Base-by-base conservation (phyloP, 2,329 filamentous ascomycete genomes). In the Aspergillus arachidicola region DNA sequence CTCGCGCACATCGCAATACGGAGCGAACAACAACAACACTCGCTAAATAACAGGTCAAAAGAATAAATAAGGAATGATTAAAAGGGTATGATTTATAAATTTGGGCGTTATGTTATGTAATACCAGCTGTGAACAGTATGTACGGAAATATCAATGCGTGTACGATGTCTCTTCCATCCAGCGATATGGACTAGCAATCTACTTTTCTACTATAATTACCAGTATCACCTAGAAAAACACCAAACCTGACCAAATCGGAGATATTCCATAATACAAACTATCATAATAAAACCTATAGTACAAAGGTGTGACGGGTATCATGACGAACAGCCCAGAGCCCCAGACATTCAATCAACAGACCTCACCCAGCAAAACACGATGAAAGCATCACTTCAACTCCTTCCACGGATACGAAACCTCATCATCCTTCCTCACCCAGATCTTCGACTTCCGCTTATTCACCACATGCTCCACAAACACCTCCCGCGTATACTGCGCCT, bases 401-500 rank as follows among this genome's bases (percentile, higher is more conserved):
- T 87, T 89, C 75, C 82, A 89, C 6, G 88, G 88, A 73, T 88
- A 90, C 65, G 81, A 83, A 23, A 94, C 82, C 59, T 89, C 85
- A 75, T 94, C 91, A 75, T 93, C 91, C 84, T 95, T 97, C 73
- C 91, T 87, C 73, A 92, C 83, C 87, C 90, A 96, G 69, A 97
- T 87, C 83, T 93, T 93, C 76, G 89, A 90, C 85, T 90, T 92
- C 86, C 93, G 96, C 85, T 97, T 97, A 63, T 86, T 96, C 19
- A 85, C 82, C 50, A 87, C 82, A 80, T 99, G 93, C 84, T 98
- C 95, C 50, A 94, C 94, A 87, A 94, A 97, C 38, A 89, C 84
- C 83, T 97, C 91, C 71, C 89, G 88, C 61, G 89, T 89, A 74
- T 91, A 81, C 70, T 89, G 81, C 71, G 87, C 88, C 83, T 91